These are phyloP conservation scores for Exophiala sp. DNA, from an alignment of 2,329 filamentous ascomycete genomes.

Conservation along the genomic window DNA sequence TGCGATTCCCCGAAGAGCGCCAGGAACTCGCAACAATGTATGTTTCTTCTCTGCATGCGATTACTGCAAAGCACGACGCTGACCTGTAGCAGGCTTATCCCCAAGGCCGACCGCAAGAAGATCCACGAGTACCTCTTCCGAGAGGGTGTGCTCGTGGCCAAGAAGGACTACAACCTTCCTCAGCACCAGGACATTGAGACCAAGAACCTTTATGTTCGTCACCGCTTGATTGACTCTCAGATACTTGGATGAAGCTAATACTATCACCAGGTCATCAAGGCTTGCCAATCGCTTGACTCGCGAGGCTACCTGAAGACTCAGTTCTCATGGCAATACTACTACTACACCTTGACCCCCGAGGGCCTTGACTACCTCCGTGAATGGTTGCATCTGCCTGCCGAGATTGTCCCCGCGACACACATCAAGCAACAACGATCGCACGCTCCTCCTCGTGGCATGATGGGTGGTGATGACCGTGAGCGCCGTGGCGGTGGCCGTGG, in stretches of 20 bases:
- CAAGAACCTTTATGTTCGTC: conserved; percentile 86
- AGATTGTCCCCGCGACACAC: conserved; percentile 99
- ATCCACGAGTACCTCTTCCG: conserved; percentile 99
- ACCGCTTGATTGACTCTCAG: conserved; percentile 6
- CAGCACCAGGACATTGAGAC: conserved; percentile 98
- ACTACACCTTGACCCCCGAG: conserved; percentile 99
- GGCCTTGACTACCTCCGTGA: conserved; percentile 99
- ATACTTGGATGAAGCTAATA: conserved; percentile 1
- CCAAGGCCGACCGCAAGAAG: conserved; percentile 99
- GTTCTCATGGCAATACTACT: conserved; percentile 99
- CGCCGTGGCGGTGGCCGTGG: conserved; percentile 78
- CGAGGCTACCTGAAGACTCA: conserved; percentile 99
- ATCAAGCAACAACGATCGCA: conserved; percentile 99
- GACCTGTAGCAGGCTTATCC: conserved; percentile 72
- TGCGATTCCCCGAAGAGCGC: conserved; percentile 50
- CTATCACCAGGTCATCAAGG: conserved; percentile 72
- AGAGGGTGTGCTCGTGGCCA: conserved; percentile 85
- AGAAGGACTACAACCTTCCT: conserved; percentile 98
- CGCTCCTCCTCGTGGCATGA: conserved; percentile 96
- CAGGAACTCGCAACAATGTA: conserved; percentile 42
- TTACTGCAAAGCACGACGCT: background rate
- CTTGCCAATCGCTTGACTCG: conserved; percentile 94
- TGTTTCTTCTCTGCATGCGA: background rate
- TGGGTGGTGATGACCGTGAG: conserved; percentile 78
- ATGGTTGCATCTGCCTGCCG: conserved; percentile 98